Evolutionary conservation across 257 asterid genomes (phyloP).

Genomic region (Solanum paucissectum): DNA sequence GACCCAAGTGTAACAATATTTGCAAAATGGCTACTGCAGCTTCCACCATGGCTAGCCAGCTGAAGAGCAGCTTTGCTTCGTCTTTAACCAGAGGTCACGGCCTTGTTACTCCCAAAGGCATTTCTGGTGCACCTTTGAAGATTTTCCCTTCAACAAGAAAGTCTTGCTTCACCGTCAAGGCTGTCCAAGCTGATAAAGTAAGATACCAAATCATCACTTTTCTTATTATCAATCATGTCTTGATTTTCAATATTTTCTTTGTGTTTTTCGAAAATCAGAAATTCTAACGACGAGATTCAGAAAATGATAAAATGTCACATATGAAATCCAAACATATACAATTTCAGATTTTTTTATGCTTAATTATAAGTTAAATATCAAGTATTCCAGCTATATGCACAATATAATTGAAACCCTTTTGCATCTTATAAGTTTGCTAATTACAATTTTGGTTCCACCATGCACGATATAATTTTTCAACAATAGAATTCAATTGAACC

Average conservation of each 20-base stretch:
- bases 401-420: too few species aligned
- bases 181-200: constrained; percentile 75
- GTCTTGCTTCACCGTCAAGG: constrained; percentile 58
- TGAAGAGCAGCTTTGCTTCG: constrained; percentile 51
- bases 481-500: neutral
- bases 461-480: neutral
- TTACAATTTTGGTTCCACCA: neutral
- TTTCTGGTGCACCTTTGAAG: constrained; percentile 68
- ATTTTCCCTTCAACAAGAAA: constrained; percentile 46
- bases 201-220: neutral
- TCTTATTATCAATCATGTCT: neutral
- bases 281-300: accelerated
- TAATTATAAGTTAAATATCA: too few species aligned
- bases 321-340: neutral
- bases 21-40: constrained; percentile 62
- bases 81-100: constrained; percentile 29
- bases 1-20: neutral
- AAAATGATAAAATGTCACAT: neutral
- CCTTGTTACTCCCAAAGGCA: constrained; percentile 60
- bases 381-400: too few species aligned
- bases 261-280: neutral
- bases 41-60: constrained; percentile 79
- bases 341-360: neutral
- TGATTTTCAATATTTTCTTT: neutral
- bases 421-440: neutral